phyloP scores from a whole-genome alignment of 441 rosid species.

The Populus hybrid region DNA sequence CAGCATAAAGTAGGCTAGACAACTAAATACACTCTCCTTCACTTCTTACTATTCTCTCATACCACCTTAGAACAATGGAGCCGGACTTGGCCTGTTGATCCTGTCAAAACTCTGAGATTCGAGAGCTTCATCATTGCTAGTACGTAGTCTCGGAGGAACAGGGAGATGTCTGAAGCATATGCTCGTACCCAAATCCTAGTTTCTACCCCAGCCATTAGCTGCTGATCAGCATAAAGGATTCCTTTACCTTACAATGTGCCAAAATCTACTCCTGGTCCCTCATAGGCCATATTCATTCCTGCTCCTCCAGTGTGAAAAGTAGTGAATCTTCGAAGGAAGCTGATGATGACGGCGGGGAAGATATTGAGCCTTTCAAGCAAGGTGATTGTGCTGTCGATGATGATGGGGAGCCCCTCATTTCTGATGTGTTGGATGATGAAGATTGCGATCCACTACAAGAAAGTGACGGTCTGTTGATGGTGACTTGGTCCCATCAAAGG shows the following conservation, averaged over 20 bases:
- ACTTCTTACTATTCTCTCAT: conserved; percentile 4
- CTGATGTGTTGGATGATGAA: too few relatives aligned
- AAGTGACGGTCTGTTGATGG: neutral
- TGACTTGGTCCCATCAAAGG: conserved; percentile 1
- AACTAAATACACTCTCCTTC: neutral
- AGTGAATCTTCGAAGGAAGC: conserved; percentile 14
- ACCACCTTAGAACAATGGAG: conserved; percentile 49
- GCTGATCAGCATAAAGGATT: conserved; percentile 61
- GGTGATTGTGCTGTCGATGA: neutral
- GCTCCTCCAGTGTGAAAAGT: conserved; percentile 22
- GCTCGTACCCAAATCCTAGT: conserved; percentile 62
- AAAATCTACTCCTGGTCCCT: conserved; percentile 45
- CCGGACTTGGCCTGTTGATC: conserved; percentile 59
- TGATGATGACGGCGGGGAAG: conserved; percentile 8
- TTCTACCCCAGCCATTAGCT: conserved; percentile 55
- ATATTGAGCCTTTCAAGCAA: neutral
- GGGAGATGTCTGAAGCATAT: conserved; percentile 49
- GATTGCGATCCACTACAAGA: neutral
- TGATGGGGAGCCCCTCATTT: neutral
- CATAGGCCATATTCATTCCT: conserved; percentile 43
- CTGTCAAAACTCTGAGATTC: conserved; percentile 48
- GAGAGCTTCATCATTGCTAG: conserved; percentile 70
- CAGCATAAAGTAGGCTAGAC: neutral
- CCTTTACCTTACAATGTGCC: conserved; percentile 57
- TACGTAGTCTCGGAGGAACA: conserved; percentile 56